These are phyloP conservation scores for Haplosporangium sp. DNA, from an alignment of 371 early-diverging fungal genomes.

Conservation along the genomic window DNA sequence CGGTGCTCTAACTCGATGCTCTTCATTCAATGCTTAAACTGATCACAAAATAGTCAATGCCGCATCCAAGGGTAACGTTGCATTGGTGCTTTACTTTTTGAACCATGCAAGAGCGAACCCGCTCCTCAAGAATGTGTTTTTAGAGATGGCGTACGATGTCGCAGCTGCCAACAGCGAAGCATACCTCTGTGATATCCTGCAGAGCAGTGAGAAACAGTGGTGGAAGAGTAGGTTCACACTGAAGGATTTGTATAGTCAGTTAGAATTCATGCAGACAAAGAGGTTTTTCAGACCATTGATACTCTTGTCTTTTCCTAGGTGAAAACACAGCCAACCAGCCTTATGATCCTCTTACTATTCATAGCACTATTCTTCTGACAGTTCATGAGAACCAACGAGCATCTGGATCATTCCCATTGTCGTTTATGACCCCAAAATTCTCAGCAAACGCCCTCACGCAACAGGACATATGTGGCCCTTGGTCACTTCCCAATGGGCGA, in stretches of 20 bases:
- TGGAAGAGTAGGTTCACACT: conserved; percentile 52
- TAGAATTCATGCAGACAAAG: not conserved
- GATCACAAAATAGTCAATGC: conserved; percentile 72
- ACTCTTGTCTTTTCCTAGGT: conserved; percentile 15
- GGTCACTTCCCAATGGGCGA: conserved; percentile 67
- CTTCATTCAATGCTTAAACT: not conserved
- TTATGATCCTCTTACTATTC: conserved; percentile 66
- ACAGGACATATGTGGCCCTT: conserved; percentile 67
- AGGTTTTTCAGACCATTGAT: not conserved
- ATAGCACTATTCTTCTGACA: conserved; percentile 71
- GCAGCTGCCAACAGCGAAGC: conserved; percentile 73
- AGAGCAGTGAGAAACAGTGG: conserved; percentile 65
- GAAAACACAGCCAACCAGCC: conserved; percentile 57
- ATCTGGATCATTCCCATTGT: conserved; percentile 58
- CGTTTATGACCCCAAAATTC: conserved; percentile 64
- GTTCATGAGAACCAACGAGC: conserved; percentile 80
- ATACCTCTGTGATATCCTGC: conserved; percentile 76
- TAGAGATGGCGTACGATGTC: conserved; percentile 85
- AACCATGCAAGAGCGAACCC: conserved; percentile 73
- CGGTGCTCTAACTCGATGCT: not conserved
- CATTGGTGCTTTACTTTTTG: conserved; percentile 76
- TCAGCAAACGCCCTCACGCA: conserved; percentile 61
- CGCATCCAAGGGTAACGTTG: conserved; percentile 76
- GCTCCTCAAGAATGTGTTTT: conserved; percentile 71
- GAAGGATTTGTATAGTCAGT: not conserved